Evolutionary conservation across 306 rosid genomes (phyloP), one percentile per base, ranked within the genome.

Genomic region (Betula pendula): DNA sequence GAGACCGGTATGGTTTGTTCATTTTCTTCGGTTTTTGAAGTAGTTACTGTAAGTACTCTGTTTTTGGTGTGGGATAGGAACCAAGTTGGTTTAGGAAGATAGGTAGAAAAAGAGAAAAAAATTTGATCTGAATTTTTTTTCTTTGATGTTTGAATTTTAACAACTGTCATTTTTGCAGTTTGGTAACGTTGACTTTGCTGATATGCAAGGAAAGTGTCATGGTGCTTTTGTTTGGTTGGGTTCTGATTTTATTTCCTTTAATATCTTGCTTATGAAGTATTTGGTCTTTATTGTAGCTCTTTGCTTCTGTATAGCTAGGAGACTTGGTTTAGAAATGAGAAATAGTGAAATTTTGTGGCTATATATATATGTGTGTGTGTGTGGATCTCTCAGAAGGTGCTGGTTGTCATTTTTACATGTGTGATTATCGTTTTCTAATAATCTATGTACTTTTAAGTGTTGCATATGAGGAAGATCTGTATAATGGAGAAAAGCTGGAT

Each of bases 1-100:
- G 83, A 88, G 84, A 88, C 91, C 13, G 89, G 91, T 85, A 67
- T 31, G 71, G 8, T 72, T 45, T 72, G 17, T 43, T 19, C 42
- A 19, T 12, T 44, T 43, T 68, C 58, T 76, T 56, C 2, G 25
- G 4, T 45, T 72, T 56, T 31, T 17, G 20, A 59, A 20, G 35
- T 35, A 31, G 45, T 63, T 63, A 0, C 3, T 63, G 25, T n/a
- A 27, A 63, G 25, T 3, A 12, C 70, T 8, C 19, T 35, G 24
- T 8, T 33, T 63, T 29, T 29, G 2, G 45, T 1, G 43, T 63
- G 44, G 7, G 10, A 33, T 16, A 8, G 44, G 35, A 19, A 16
- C 44, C 2, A 27, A 35, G 70, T 35, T 63, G 25, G 35, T 33
- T 19, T 65, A 38, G 27, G 0, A 11, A 19, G 70, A 0, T 13